A percentile compares a stretch with the other conserved stretches of the same genome.
These are phyloP conservation scores for Talaromyces sp. DNA, from an alignment of 2,329 filamentous ascomycete genomes.

Conservation along the genomic window DNA sequence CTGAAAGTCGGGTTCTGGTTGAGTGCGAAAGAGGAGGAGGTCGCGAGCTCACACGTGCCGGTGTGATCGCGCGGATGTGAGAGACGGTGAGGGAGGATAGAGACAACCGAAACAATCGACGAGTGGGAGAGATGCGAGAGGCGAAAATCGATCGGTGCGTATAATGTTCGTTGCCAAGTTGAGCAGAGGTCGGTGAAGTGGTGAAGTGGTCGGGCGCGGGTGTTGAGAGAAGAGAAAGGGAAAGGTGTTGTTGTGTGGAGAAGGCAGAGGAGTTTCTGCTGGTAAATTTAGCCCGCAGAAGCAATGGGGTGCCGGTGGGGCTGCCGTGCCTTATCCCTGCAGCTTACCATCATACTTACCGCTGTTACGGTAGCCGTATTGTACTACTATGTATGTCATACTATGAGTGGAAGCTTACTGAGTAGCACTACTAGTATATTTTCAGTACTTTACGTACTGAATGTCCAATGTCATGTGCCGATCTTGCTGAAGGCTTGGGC, in stretches of 20 bases:
- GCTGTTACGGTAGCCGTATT: background rate
- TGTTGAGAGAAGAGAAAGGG: background rate
- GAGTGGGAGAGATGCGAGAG: background rate
- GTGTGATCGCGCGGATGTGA: background rate
- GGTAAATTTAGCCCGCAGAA: conserved; percentile 10
- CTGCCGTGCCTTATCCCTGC: conserved; percentile 10
- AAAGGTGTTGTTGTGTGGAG: conserved; percentile 8
- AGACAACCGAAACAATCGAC: background rate
- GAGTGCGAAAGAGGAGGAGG: conserved; percentile 4
- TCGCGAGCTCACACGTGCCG: conserved; percentile 12
- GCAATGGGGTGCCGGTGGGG: conserved; percentile 3
- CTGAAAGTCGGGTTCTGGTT: background rate
- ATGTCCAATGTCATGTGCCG: background rate
- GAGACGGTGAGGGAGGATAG: background rate
- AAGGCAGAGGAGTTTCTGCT: conserved; percentile 2
- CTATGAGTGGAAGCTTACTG: background rate
- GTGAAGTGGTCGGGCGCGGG: background rate
- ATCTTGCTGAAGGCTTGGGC: background rate
- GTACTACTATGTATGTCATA: background rate
- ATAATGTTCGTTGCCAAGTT: background rate
- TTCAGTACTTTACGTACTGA: background rate
- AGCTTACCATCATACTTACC: conserved; percentile 5
- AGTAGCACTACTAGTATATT: background rate
- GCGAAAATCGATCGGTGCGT: background rate
- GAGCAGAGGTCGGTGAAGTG: background rate